Evolutionary conservation across 1,284 basidiomycete species (phyloP).

Genomic region (Ganoderma meredithae): DNA sequence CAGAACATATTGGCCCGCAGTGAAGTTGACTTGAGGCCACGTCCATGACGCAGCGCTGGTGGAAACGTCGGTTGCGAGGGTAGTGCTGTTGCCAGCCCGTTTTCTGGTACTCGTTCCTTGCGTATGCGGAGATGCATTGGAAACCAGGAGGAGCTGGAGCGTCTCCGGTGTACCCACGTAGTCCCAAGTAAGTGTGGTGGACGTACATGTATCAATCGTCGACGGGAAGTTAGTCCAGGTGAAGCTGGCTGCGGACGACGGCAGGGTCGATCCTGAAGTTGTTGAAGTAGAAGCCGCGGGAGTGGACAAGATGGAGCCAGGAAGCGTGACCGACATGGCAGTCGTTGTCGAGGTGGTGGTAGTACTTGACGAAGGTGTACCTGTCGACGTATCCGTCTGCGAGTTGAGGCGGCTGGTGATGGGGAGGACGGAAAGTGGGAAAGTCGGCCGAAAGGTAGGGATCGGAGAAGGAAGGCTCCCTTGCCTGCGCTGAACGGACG

Average conservation of each 20-base stretch:
- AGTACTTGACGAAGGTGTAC: not conserved
- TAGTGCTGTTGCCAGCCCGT: not conserved
- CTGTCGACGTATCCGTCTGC: not conserved
- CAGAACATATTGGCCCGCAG: conserved; percentile 38
- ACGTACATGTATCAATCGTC: conserved; percentile 5
- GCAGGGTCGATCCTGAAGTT: conserved; percentile 10
- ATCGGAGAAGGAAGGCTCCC: conserved; percentile 11
- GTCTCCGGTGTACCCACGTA: not conserved
- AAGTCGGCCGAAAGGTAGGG: not conserved
- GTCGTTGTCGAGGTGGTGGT: not conserved
- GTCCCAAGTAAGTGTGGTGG: not conserved
- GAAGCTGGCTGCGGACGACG: not conserved
- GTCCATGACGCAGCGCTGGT: conserved; percentile 17
- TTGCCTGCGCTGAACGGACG: conserved; percentile 23
- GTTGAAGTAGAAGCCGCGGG: not conserved
- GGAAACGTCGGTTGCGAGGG: not conserved
- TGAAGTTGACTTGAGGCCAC: conserved; percentile 38
- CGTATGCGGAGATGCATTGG: not conserved
- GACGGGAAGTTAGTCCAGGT: not conserved
- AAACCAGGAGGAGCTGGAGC: not conserved
- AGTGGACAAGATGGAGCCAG: conserved; percentile 1
- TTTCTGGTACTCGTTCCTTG: not conserved
- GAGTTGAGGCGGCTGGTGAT: not conserved
- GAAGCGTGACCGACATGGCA: not conserved
- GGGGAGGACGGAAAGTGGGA: not conserved